A percentile compares a stretch with the other conserved stretches of the same genome.
Evolutionary conservation across 2,329 filamentous ascomycete genomes (phyloP).

Genomic region (Cercospora janseana): DNA sequence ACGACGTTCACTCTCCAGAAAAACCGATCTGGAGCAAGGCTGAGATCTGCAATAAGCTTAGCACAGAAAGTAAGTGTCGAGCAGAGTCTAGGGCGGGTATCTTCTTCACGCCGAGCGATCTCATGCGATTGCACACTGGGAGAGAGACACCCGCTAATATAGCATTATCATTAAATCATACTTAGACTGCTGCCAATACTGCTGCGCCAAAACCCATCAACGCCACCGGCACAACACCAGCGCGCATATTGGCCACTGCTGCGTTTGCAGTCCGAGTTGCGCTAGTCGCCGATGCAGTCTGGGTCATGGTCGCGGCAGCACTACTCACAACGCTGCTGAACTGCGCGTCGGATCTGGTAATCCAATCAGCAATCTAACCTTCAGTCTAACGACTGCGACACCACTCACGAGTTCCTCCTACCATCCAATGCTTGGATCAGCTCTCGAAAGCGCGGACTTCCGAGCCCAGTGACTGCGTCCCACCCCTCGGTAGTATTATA

Average conservation of each 20-base stretch:
- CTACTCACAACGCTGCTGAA: background rate
- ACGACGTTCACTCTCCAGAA: no score
- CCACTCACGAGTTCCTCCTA: background rate
- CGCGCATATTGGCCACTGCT: background rate
- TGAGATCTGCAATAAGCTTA: no score
- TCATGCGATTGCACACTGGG: no score
- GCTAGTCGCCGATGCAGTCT: background rate
- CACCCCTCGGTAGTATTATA: conserved; percentile 22
- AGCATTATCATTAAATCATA: no score
- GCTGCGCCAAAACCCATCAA: background rate
- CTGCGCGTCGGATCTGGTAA: background rate
- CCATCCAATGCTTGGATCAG: conserved; percentile 20
- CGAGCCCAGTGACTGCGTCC: conserved; percentile 27
- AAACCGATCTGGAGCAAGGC: no score
- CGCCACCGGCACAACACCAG: background rate
- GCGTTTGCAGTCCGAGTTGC: background rate
- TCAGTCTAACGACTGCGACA: background rate
- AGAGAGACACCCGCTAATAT: no score
- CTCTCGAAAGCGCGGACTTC: conserved; percentile 20
- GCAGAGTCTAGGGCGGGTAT: no score
- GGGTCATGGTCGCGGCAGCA: background rate
- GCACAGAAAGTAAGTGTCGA: no score
- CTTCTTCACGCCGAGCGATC: no score
- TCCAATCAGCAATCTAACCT: background rate
- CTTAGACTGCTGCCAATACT: background rate